Percentiles rank a stretch among this genome's conserved stretches.
Evolutionary conservation across 306 rosid genomes (phyloP).

Genomic region (Castanospermum australe): DNA sequence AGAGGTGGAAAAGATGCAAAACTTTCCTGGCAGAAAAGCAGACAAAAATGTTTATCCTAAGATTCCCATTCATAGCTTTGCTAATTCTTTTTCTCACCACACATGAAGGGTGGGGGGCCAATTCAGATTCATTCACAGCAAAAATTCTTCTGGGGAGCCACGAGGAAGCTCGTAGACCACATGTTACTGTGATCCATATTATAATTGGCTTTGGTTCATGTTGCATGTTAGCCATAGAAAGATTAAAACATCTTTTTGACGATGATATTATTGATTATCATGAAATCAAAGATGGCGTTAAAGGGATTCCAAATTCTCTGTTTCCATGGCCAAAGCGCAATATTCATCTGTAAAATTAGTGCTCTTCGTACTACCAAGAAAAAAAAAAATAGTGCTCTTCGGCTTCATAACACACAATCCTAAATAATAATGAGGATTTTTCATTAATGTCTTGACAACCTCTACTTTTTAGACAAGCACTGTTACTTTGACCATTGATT

Average conservation of each 20-base stretch:
- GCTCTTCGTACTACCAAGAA: too few species aligned
- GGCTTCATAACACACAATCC: conserved; percentile 5
- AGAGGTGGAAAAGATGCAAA: conserved; percentile 30
- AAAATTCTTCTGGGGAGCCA: conserved; percentile 10
- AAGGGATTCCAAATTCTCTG: conserved; percentile 39
- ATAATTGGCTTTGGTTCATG: background rate
- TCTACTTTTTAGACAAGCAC: conserved; percentile 28
- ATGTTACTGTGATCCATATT: conserved; percentile 33
- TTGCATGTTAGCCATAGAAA: background rate
- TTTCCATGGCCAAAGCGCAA: conserved; percentile 21
- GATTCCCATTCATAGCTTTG: conserved; percentile 9
- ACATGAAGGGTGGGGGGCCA: conserved; percentile 25
- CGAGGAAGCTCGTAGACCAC: conserved; percentile 30
- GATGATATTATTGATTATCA: conserved; percentile 29
- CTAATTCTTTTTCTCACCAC: conserved; percentile 1
- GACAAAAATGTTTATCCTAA: conserved; percentile 16
- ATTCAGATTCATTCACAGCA: conserved; percentile 21
- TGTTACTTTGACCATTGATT: conserved; percentile 19
- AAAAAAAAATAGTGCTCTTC: conserved; percentile 28
- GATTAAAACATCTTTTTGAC: conserved; percentile 21
- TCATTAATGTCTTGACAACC: background rate
- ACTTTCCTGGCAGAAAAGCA: conserved; percentile 33
- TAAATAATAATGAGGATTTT: conserved; percentile 19
- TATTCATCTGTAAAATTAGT: conserved; percentile 18
- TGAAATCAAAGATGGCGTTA: conserved; percentile 16